A percentile compares a stretch with the other conserved stretches of the same genome.
phyloP scores from a whole-genome alignment of 805 yeast genomes.

The Candida tibetensis region DNA sequence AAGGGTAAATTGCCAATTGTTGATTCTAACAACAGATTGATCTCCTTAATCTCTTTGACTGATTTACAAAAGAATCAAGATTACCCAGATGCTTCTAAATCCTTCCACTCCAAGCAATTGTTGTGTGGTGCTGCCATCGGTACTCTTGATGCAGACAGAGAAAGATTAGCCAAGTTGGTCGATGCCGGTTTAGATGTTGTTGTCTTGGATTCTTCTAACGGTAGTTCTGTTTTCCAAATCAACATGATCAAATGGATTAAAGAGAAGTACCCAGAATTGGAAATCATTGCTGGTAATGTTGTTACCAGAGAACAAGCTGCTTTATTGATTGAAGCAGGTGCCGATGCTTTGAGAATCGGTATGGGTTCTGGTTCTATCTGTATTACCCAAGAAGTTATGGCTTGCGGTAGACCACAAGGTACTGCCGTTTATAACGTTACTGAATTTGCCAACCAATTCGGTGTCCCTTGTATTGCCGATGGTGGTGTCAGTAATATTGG shows the following conservation, averaged over 20 bases:
- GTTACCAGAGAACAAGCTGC: slow-evolving; percentile 99
- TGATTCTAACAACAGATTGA: slow-evolving; percentile 70
- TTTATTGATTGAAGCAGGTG: slow-evolving; percentile 85
- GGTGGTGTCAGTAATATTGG: slow-evolving; percentile 99
- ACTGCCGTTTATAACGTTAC: slow-evolving; percentile 95
- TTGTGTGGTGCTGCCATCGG: slow-evolving; percentile 99
- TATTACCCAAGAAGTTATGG: slow-evolving; percentile 99
- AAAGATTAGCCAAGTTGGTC: slow-evolving; percentile 77
- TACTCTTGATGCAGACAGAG: slow-evolving; percentile 84
- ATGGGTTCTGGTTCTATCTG: slow-evolving; percentile 99
- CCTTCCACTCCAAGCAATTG: slow-evolving; percentile 88
- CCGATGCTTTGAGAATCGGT: slow-evolving; percentile 97
- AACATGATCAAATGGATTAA: slow-evolving; percentile 93
- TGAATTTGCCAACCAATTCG: slow-evolving; percentile 91
- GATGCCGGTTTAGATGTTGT: slow-evolving; percentile 98
- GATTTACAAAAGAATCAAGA: slow-evolving; percentile 94
- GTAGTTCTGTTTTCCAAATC: slow-evolving; percentile 93
- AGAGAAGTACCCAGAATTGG: slow-evolving; percentile 68
- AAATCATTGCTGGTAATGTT: slow-evolving; percentile 97
- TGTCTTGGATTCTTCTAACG: slow-evolving; percentile 93
- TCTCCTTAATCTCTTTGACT: slow-evolving; percentile 88
- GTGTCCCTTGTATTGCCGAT: slow-evolving; percentile 98
- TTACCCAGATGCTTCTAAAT: slow-evolving; percentile 93
- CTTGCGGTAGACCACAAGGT: slow-evolving; percentile 99
- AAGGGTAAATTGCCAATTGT: slow-evolving; percentile 97